Conservation (phyloP, 495 filamentous ascomycete species). For the Penicillium simplicissimum region DNA sequence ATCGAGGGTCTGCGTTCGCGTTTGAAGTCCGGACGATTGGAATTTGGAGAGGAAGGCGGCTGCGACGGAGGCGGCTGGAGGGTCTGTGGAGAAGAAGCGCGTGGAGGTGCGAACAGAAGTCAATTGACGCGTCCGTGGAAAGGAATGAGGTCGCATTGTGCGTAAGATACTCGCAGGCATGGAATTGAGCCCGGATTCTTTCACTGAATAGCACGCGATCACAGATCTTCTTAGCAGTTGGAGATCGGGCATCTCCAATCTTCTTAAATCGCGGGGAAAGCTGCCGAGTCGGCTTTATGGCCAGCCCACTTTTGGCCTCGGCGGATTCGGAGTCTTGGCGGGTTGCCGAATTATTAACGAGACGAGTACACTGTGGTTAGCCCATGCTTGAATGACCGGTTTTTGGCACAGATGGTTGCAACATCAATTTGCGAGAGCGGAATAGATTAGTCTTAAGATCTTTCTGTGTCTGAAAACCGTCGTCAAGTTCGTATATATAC, state of each 20-base stretch:
- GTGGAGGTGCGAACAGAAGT: not conserved
- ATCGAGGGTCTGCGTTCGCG: conserved; percentile 52
- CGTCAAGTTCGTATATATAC: not conserved
- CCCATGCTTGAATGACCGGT: too few relatives aligned
- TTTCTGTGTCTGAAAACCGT: too few relatives aligned
- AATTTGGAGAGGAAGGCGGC: conserved; percentile 44
- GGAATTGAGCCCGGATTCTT: not conserved
- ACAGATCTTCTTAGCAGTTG: not conserved
- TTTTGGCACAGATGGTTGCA: too few relatives aligned
- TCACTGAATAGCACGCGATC: not conserved
- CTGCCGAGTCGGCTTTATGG: conserved; percentile 13
- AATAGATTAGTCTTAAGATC: too few relatives aligned
- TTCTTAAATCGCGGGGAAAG: conserved; percentile 10
- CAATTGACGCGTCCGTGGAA: not conserved
- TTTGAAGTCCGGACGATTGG: conserved; percentile 45
- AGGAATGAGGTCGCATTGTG: not conserved
- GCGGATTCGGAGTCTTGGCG: not conserved
- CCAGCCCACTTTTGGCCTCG: not conserved
- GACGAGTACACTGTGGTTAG: not conserved
- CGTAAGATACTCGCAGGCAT: not conserved
- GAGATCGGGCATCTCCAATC: conserved; percentile 6
- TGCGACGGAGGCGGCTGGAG: conserved; percentile 37
- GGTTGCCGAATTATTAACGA: not conserved
- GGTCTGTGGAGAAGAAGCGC: conserved; percentile 19
- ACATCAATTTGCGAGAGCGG: too few relatives aligned